phyloP scores from a whole-genome alignment of 2,329 filamentous ascomycete genomes.

The Sordariomycetes sp. region DNA sequence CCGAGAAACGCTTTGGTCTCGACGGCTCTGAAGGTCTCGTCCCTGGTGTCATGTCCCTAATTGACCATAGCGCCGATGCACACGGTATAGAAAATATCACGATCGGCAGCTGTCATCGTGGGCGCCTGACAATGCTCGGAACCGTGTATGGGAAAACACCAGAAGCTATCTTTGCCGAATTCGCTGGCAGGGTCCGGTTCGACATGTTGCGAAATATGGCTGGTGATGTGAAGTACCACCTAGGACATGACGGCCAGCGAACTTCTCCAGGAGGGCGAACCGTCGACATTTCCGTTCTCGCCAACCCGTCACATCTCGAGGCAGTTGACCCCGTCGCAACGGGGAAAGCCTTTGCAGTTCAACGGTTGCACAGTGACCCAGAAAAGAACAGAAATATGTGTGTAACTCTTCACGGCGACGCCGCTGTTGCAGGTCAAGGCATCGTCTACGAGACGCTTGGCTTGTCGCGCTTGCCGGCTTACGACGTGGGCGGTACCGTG shows the following conservation, averaged over 20 bases:
- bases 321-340: slow-evolving; percentile 96
- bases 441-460: slow-evolving; percentile 98
- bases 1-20: slow-evolving; percentile 98
- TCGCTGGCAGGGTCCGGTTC: slow-evolving; percentile 62
- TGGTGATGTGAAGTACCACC: slow-evolving; percentile 97
- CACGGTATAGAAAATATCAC: slow-evolving; percentile 98
- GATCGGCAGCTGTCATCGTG: slow-evolving; percentile 98
- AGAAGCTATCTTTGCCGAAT: slow-evolving; percentile 98
- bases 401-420: slow-evolving; percentile 82
- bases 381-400: slow-evolving; percentile 49
- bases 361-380: slow-evolving; percentile 91
- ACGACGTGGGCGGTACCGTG: slow-evolving; percentile 94
- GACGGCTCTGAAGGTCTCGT: slow-evolving; percentile 96
- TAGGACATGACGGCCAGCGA: slow-evolving; percentile 99
- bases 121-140: slow-evolving; percentile 91
- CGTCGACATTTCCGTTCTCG: slow-evolving; percentile 95
- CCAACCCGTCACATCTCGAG: slow-evolving; percentile 96
- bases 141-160: slow-evolving; percentile 99
- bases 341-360: slow-evolving; percentile 93
- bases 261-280: slow-evolving; percentile 97
- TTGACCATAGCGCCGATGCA: slow-evolving; percentile 92
- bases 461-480: slow-evolving; percentile 89
- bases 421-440: slow-evolving; percentile 92
- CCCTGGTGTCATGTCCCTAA: slow-evolving; percentile 97
- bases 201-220: slow-evolving; percentile 50